Percentiles rank a stretch among this genome's conserved stretches.
phyloP scores from a whole-genome alignment of 768 basidiomycete species.

The Gautieria morchelliformis region DNA sequence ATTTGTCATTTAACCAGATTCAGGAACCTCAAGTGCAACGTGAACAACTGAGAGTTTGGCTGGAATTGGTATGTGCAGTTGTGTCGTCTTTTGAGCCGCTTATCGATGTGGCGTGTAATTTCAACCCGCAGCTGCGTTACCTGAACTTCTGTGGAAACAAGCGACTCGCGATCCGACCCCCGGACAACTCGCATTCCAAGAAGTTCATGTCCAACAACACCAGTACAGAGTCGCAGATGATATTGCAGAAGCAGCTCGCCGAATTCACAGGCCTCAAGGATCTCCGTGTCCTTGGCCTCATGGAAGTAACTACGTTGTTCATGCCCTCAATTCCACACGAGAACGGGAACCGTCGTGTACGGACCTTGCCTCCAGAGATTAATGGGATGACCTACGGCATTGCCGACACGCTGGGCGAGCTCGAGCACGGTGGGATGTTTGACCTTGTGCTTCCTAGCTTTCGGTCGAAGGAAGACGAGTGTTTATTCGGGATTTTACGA shows the following conservation, averaged over 20 bases:
- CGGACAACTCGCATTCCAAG: slow-evolving; percentile 31
- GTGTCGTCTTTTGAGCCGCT: not conserved
- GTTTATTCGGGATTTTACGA: slow-evolving; percentile 75
- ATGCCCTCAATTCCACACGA: slow-evolving; percentile 37
- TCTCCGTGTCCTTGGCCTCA: slow-evolving; percentile 86
- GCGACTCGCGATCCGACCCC: slow-evolving; percentile 84
- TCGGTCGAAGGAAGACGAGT: slow-evolving; percentile 64
- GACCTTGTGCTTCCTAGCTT: slow-evolving; percentile 89
- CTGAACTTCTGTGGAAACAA: slow-evolving; percentile 98
- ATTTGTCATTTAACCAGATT: slow-evolving; percentile 91
- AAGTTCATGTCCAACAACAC: slow-evolving; percentile 19
- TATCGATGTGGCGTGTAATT: slow-evolving; percentile 37
- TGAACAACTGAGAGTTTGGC: slow-evolving; percentile 97
- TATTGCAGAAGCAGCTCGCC: slow-evolving; percentile 41
- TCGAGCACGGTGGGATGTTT: slow-evolving; percentile 77
- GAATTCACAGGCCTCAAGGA: slow-evolving; percentile 84
- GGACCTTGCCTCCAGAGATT: slow-evolving; percentile 82
- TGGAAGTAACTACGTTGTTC: slow-evolving; percentile 84
- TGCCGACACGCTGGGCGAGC: slow-evolving; percentile 78
- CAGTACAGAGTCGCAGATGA: slow-evolving; percentile 17
- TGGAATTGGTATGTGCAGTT: slow-evolving; percentile 82
- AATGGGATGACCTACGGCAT: slow-evolving; percentile 95
- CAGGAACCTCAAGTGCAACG: slow-evolving; percentile 92
- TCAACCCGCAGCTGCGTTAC: slow-evolving; percentile 86
- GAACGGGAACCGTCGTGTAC: slow-evolving; percentile 79